Evolutionary conservation across 768 basidiomycete species (phyloP).

Genomic region (Leucosporidium yakuticum): DNA sequence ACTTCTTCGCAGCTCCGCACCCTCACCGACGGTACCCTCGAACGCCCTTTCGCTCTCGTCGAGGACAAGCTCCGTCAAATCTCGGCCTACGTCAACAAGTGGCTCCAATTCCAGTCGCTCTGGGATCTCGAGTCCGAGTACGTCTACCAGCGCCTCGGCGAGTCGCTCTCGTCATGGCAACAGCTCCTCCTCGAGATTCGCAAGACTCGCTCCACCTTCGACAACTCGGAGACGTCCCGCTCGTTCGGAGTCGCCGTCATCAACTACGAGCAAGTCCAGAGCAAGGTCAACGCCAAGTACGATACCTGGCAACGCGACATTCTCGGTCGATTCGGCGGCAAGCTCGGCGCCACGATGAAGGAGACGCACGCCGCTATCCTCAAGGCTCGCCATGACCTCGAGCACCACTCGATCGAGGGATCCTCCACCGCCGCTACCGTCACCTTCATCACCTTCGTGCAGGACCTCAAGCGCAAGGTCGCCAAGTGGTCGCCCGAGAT

Average conservation of each 20-base stretch:
- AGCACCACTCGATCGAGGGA: conserved; percentile 93
- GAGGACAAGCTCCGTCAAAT: conserved; percentile 82
- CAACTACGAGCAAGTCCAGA: conserved; percentile 96
- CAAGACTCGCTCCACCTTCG: conserved; percentile 90
- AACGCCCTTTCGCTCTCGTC: conserved; percentile 75
- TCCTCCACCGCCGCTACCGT: conserved; percentile 93
- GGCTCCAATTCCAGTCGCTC: conserved; percentile 97
- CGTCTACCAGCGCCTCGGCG: conserved; percentile 90
- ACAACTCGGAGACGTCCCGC: conserved; percentile 88
- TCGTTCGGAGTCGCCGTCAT: conserved; percentile 89
- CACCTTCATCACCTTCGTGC: conserved; percentile 97
- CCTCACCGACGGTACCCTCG: conserved; percentile 66
- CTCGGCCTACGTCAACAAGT: conserved; percentile 87
- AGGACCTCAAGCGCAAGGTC: conserved; percentile 95
- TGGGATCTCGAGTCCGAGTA: conserved; percentile 98
- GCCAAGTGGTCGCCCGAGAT: conserved; percentile 96
- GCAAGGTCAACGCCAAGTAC: conserved; percentile 96
- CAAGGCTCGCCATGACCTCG: conserved; percentile 90
- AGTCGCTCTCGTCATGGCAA: conserved; percentile 89
- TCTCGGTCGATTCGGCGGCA: conserved; percentile 80
- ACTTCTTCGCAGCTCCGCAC: conserved; percentile 58
- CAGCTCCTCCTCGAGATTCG: conserved; percentile 92
- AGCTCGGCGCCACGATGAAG: conserved; percentile 92
- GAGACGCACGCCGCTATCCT: conserved; percentile 90
- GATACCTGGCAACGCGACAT: conserved; percentile 97